Conservation (phyloP, 164 flowering plant species). For the Tetracentron sinense region DNA sequence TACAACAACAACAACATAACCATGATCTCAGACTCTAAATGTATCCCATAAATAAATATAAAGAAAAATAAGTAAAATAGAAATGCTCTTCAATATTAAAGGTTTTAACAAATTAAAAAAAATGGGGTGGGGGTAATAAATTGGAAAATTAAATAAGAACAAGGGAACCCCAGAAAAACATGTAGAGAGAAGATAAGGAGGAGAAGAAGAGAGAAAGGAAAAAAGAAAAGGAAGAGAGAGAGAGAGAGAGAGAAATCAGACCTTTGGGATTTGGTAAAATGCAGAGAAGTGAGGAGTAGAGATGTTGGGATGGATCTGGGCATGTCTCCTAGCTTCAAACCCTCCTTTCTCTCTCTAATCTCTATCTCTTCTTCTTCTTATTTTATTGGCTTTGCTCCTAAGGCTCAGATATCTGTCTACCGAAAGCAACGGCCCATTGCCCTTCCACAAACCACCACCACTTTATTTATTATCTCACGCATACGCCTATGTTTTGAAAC, state of each 20-base stretch:
- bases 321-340: constrained; percentile 51
- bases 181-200: neutral
- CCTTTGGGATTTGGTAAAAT: constrained; percentile 46
- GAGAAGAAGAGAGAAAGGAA: constrained; percentile 1
- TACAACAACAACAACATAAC: constrained; percentile 9
- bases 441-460: neutral
- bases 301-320: constrained; percentile 43
- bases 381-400: constrained; percentile 12
- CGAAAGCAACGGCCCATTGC: constrained; percentile 1
- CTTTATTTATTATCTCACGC: too few relatives aligned
- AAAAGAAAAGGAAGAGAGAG: neutral
- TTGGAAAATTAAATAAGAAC: neutral
- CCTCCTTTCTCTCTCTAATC: constrained; percentile 8
- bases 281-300: constrained; percentile 27
- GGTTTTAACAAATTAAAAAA: too few relatives aligned
- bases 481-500: too few relatives aligned
- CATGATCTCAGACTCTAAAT: constrained; percentile 17
- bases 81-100: too few relatives aligned
- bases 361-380: too few relatives aligned
- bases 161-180: neutral
- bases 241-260: neutral
- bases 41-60: neutral
- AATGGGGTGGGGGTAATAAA: too few relatives aligned
- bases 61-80: too few relatives aligned
- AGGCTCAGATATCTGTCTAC: neutral